A percentile compares a stretch with the other conserved stretches of the same genome.
Evolutionary conservation across 164 flowering plant species (phyloP).

Genomic region (Vitis rupestris): DNA sequence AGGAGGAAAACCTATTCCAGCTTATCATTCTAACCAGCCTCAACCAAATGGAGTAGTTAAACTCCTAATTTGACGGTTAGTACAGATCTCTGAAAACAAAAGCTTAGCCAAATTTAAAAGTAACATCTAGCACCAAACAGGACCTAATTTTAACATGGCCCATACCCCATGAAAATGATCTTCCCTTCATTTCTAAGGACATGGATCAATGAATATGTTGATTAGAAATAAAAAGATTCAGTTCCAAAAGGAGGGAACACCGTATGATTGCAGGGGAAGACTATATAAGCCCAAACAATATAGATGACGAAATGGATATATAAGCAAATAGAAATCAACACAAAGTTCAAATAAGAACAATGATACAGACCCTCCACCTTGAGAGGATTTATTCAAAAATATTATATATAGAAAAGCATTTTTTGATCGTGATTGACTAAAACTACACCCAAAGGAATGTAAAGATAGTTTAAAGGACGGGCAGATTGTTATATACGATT

Average conservation of each 20-base stretch:
- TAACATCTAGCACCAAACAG: too few relatives aligned
- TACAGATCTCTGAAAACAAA: too few relatives aligned
- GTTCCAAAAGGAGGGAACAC: neutral
- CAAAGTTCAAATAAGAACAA: neutral
- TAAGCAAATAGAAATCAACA: neutral
- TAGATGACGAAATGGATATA: neutral
- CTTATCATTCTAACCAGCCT: too few relatives aligned
- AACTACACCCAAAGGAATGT: neutral
- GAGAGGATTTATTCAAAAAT: neutral
- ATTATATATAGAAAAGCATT: neutral
- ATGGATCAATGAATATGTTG: neutral
- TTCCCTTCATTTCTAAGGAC: too few relatives aligned
- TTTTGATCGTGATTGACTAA: neutral
- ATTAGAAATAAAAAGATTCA: neutral
- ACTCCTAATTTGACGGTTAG: too few relatives aligned
- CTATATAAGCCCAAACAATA: neutral
- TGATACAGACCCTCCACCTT: neutral
- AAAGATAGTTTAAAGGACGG: neutral
- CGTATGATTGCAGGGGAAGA: neutral
- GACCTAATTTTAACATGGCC: too few relatives aligned
- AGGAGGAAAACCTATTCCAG: too few relatives aligned
- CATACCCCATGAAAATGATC: too few relatives aligned
- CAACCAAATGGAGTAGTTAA: too few relatives aligned
- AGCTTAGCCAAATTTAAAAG: too few relatives aligned
- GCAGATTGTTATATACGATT: neutral